phyloP scores from a whole-genome alignment of 2,329 filamentous ascomycete genomes.

The Capronia coronata region DNA sequence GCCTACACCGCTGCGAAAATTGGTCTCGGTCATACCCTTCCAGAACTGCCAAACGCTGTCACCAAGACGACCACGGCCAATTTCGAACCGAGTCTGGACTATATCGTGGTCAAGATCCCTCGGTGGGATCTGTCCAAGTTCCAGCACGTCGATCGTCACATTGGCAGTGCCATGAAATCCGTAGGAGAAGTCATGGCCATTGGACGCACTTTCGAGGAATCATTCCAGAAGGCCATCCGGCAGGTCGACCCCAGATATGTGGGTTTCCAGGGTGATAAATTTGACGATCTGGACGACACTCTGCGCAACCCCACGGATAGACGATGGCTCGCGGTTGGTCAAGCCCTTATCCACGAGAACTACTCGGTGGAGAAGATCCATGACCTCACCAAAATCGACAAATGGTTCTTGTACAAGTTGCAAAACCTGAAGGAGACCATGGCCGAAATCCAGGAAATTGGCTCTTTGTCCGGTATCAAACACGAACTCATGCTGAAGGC shows the following conservation, averaged over 20 bases:
- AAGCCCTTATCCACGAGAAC: constrained; percentile 95
- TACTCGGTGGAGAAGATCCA: constrained; percentile 90
- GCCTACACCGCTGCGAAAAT: constrained; percentile 99
- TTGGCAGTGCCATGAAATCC: constrained; percentile 97
- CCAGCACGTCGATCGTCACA: constrained; percentile 95
- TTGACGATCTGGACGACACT: constrained; percentile 84
- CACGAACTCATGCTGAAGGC: constrained; percentile 82
- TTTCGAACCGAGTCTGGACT: constrained; percentile 95
- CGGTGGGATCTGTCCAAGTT: constrained; percentile 98
- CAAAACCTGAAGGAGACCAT: constrained; percentile 94
- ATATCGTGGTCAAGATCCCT: constrained; percentile 97
- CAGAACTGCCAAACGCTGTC: constrained; percentile 93
- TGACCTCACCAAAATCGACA: constrained; percentile 95
- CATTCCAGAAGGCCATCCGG: constrained; percentile 96
- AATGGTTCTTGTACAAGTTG: constrained; percentile 98
- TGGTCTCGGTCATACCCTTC: constrained; percentile 87
- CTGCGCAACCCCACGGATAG: constrained; percentile 91
- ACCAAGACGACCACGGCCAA: constrained; percentile 98
- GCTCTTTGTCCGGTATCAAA: constrained; percentile 75
- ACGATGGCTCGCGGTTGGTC: constrained; percentile 92
- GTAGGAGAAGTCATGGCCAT: constrained; percentile 99
- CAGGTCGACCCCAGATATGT: constrained; percentile 89
- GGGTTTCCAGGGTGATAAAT: constrained; percentile 92
- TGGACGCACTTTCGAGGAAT: constrained; percentile 95
- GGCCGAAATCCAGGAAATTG: constrained; percentile 74